Evolutionary conservation across 306 rosid genomes (phyloP).

Genomic region (Quercus suber): DNA sequence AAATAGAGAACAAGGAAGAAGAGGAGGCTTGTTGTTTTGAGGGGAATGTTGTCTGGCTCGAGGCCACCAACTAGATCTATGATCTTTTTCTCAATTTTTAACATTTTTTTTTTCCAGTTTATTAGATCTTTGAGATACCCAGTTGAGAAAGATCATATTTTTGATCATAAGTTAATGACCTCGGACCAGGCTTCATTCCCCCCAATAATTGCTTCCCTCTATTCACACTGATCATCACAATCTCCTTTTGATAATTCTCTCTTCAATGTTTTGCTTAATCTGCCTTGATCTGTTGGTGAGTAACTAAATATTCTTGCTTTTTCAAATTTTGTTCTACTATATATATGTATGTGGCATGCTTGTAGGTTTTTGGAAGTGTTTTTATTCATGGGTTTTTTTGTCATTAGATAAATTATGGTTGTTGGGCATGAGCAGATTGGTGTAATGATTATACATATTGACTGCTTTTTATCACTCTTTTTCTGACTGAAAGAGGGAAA

Average conservation of each 20-base stretch:
- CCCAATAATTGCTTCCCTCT: slow-evolving; percentile 56
- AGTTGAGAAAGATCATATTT: slow-evolving; percentile 9
- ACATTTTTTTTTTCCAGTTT: background rate
- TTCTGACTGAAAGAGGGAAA: slow-evolving; percentile 38
- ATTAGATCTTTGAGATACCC: background rate
- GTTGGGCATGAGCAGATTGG: slow-evolving; percentile 48
- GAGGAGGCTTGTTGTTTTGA: slow-evolving; percentile 30
- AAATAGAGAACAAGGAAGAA: background rate
- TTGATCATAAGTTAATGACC: slow-evolving; percentile 24
- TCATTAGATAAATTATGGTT: background rate
- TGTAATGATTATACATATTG: slow-evolving; percentile 51
- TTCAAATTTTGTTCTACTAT: background rate
- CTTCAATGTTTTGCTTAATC: background rate
- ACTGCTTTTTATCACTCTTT: slow-evolving; percentile 19
- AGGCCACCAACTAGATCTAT: slow-evolving; percentile 39
- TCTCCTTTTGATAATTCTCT: background rate
- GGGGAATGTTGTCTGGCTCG: slow-evolving; percentile 78
- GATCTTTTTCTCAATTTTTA: slow-evolving; percentile 10
- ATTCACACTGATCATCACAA: background rate
- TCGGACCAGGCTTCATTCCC: slow-evolving; percentile 83
- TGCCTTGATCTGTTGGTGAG: slow-evolving; percentile 14
- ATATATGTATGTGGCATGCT: background rate
- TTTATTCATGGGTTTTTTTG: slow-evolving; percentile 1
- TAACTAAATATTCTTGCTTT: background rate
- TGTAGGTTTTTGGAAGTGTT: background rate